A percentile compares a stretch with the other conserved stretches of the same genome.
Conservation (phyloP, 2,329 filamentous ascomycete genomes). For the Neofusicoccum umdonicola region DNA sequence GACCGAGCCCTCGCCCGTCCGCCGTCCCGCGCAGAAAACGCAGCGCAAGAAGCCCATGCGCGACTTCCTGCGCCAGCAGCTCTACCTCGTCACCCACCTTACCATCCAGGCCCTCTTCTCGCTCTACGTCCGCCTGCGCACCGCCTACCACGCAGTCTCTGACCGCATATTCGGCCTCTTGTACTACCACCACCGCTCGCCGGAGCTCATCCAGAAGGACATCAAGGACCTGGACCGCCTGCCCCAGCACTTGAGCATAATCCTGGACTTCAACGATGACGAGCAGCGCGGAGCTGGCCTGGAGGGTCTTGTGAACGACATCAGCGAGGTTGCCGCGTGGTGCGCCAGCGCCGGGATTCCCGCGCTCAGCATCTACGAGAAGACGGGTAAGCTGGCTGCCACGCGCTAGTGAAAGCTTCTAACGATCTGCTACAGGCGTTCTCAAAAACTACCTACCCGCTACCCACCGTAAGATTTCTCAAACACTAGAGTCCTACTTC, state of each 20-base stretch:
- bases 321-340: slow-evolving; percentile 90
- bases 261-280: slow-evolving; percentile 71
- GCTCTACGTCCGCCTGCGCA: slow-evolving; percentile 78
- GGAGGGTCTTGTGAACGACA: slow-evolving; percentile 83
- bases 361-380: slow-evolving; percentile 86
- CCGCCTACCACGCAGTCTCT: slow-evolving; percentile 73
- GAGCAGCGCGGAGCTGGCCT: slow-evolving; percentile 64
- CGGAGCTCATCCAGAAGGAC: slow-evolving; percentile 86
- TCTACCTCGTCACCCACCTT: slow-evolving; percentile 67
- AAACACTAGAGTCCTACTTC: slow-evolving; percentile 84
- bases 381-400: slow-evolving; percentile 64
- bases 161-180: slow-evolving; percentile 78
- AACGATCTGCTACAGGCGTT: slow-evolving; percentile 57
- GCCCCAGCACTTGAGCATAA: slow-evolving; percentile 83
- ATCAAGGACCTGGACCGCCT: slow-evolving; percentile 70
- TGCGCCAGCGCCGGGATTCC: slow-evolving; percentile 86
- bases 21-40: slow-evolving; percentile 14
- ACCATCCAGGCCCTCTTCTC: slow-evolving; percentile 80
- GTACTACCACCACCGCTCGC: slow-evolving; percentile 94
- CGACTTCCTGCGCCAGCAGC: slow-evolving; percentile 59
- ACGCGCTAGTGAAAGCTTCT: background rate
- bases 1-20: background rate
- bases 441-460: slow-evolving; percentile 88
- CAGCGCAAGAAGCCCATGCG: slow-evolving; percentile 44
- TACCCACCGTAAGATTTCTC: slow-evolving; percentile 73